Conservation (phyloP, 2,329 filamentous ascomycete genomes). For the Apiospora saccharicola region DNA sequence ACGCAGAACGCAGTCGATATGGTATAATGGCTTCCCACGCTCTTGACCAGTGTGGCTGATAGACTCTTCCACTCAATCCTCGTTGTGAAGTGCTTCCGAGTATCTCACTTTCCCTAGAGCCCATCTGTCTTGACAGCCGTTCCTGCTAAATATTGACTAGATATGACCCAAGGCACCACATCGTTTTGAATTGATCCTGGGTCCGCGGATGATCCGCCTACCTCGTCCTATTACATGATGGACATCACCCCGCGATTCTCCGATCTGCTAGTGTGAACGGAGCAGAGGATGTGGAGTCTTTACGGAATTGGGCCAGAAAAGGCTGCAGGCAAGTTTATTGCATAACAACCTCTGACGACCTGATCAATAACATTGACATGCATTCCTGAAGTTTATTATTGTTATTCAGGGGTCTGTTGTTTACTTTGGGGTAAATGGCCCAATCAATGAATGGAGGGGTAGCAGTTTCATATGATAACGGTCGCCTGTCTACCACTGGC, state of each 20-base stretch:
- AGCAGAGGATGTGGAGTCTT: background rate
- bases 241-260: background rate
- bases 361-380: conserved; percentile 2
- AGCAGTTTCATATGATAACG: background rate
- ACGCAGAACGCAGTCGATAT: too few relatives aligned
- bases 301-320: background rate
- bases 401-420: background rate
- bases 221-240: background rate
- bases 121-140: too few relatives aligned
- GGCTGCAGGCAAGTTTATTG: background rate
- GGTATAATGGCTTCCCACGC: too few relatives aligned
- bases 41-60: background rate
- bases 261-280: background rate
- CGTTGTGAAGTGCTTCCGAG: too few relatives aligned
- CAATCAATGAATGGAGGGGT: conserved; percentile 10
- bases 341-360: background rate
- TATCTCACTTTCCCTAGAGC: too few relatives aligned
- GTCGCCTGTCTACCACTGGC: background rate
- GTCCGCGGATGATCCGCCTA: background rate
- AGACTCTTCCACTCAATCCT: too few relatives aligned
- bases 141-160: too few relatives aligned
- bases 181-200: too few relatives aligned
- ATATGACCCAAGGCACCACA: background rate
- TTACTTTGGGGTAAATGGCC: background rate
- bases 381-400: background rate